Conservation (phyloP, 2,329 filamentous ascomycete species). For the Pseudocercospora vitis region DNA sequence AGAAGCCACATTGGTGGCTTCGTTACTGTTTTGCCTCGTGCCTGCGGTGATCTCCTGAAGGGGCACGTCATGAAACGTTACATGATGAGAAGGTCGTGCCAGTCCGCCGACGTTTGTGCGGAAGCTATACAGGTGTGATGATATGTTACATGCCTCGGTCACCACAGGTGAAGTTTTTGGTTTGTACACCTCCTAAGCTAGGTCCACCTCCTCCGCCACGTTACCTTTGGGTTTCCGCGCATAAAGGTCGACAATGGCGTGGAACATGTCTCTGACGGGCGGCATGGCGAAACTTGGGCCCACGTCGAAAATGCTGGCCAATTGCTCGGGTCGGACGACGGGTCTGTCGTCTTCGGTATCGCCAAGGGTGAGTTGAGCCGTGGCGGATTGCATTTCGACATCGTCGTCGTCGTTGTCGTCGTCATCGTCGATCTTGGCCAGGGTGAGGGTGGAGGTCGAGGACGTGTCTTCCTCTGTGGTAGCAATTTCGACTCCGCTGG, state of each 20-base stretch:
- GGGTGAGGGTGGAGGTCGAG: conserved; percentile 11
- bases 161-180: not conserved
- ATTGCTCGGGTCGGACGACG: conserved; percentile 66
- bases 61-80: no score
- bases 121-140: no score
- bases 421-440: conserved; percentile 13
- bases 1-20: no score
- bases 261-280: conserved; percentile 73
- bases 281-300: conserved; percentile 65
- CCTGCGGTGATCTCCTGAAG: no score
- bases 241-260: conserved; percentile 67
- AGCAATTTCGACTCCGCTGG: not conserved
- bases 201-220: conserved; percentile 11
- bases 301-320: conserved; percentile 69
- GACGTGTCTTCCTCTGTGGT: conserved; percentile 2
- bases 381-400: conserved; percentile 16
- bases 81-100: no score
- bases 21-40: no score
- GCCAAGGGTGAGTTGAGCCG: conserved; percentile 19
- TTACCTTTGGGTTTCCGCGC: conserved; percentile 52
- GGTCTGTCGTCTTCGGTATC: conserved; percentile 54
- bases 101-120: no score
- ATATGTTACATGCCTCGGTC: no score
- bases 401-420: conserved; percentile 19
- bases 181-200: conserved; percentile 10